Conservation (phyloP, 78 protist species). For the Dictyostelium capitatum region DNA sequence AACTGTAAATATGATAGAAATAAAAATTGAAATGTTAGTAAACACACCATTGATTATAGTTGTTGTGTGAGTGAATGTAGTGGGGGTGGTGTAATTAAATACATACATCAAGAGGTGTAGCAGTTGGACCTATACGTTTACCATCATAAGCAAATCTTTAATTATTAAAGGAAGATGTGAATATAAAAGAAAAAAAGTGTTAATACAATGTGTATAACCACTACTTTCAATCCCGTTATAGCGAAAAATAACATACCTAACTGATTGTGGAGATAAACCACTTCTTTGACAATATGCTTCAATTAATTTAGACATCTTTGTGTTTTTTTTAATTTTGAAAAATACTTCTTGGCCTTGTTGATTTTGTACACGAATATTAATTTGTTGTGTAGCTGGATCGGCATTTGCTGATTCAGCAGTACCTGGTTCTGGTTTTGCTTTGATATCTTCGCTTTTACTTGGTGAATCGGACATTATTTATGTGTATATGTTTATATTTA, state of each 20-base stretch:
- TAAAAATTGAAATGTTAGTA: too few species aligned
- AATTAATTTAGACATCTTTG: neutral
- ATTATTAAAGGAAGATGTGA: too few species aligned
- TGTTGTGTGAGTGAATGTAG: too few species aligned
- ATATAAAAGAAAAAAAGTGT: neutral
- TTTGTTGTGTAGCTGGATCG: neutral
- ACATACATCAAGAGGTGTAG: neutral
- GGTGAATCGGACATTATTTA: neutral
- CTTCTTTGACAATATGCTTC: neutral
- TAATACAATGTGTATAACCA: neutral
- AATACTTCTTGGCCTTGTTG: neutral
- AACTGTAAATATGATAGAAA: too few species aligned
- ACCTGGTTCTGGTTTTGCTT: neutral
- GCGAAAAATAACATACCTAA: too few species aligned
- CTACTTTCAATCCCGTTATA: neutral
- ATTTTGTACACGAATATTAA: neutral
- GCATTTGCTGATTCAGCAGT: neutral
- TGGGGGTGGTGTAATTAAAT: too few species aligned
- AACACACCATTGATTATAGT: too few species aligned
- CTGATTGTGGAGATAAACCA: neutral
- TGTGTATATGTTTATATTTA: too few species aligned
- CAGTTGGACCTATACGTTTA: neutral
- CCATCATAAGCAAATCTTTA: neutral
- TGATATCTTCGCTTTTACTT: neutral
- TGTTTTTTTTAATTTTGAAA: too few species aligned